These are phyloP conservation scores for Parasitella parasitica DNA, from an alignment of 371 early-diverging fungal species.

Conservation along the genomic window DNA sequence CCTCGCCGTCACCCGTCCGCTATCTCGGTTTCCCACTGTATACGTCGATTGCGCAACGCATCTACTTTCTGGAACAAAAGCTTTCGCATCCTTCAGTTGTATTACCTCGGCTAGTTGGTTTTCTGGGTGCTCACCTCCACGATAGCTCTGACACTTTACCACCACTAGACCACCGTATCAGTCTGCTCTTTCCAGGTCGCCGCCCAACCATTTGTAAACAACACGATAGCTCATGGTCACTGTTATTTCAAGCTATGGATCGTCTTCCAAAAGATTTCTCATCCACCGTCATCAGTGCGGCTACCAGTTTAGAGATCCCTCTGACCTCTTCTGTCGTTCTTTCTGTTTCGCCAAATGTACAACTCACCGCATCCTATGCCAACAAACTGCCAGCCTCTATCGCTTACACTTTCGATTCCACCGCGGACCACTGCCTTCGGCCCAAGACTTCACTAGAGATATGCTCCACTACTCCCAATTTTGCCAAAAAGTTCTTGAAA, in stretches of 20 bases:
- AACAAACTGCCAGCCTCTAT: not conserved
- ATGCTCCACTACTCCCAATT: not conserved
- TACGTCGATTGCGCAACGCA: not conserved
- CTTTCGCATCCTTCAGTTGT: not conserved
- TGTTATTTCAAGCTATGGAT: constrained; percentile 6
- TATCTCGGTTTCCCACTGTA: constrained; percentile 19
- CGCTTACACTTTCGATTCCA: not conserved
- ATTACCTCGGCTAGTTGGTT: not conserved
- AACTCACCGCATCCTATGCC: not conserved
- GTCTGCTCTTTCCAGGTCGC: not conserved
- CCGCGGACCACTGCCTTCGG: not conserved
- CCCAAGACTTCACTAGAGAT: not conserved
- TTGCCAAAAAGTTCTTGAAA: not conserved
- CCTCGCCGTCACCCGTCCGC: not conserved
- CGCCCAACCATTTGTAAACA: not conserved
- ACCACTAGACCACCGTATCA: not conserved
- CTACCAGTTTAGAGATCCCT: not conserved
- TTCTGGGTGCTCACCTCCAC: not conserved
- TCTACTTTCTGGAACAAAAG: not conserved
- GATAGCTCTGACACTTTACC: not conserved
- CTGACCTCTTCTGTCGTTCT: not conserved
- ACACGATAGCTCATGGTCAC: not conserved
- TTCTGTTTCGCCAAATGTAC: not conserved
- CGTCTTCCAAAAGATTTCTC: not conserved
- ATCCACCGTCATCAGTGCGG: not conserved